phyloP scores from a whole-genome alignment of 371 early-diverging fungal species.

The Mortierella sp. region DNA sequence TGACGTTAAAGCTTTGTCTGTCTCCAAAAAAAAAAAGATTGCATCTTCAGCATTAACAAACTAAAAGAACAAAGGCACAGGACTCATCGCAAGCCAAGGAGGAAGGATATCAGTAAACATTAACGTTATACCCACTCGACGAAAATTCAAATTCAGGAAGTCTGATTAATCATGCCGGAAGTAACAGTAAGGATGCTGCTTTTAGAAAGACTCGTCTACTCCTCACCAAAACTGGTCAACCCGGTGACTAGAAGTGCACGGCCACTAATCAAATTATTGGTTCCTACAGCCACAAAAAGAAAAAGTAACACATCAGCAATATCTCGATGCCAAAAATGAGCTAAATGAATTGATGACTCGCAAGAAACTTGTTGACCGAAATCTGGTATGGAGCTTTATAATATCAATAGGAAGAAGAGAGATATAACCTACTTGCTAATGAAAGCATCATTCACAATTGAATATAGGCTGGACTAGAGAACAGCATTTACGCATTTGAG shows the following conservation, averaged over 20 bases:
- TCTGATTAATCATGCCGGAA: constrained; percentile 32
- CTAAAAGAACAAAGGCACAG: no score
- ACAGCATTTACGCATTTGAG: constrained; percentile 83
- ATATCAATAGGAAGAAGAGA: neutral
- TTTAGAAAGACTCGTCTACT: neutral
- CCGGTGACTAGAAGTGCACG: neutral
- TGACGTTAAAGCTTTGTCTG: neutral
- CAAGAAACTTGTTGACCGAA: constrained; percentile 73
- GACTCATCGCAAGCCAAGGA: no score
- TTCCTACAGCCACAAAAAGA: constrained; percentile 21
- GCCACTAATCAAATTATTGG: neutral
- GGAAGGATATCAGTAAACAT: no score
- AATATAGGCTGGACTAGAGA: constrained; percentile 69
- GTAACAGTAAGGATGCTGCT: constrained; percentile 14
- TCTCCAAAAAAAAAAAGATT: no score
- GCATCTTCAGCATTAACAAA: no score
- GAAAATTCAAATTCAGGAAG: neutral
- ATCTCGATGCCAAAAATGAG: constrained; percentile 71
- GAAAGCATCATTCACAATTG: neutral
- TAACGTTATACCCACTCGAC: neutral
- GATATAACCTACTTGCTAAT: neutral
- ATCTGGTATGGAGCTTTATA: constrained; percentile 59
- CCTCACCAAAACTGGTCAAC: neutral
- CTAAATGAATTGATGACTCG: constrained; percentile 67
- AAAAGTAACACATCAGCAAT: constrained; percentile 68